Base-by-base conservation (phyloP, 176 grass and related monocot genomes). In the Melocanna baccifera region DNA sequence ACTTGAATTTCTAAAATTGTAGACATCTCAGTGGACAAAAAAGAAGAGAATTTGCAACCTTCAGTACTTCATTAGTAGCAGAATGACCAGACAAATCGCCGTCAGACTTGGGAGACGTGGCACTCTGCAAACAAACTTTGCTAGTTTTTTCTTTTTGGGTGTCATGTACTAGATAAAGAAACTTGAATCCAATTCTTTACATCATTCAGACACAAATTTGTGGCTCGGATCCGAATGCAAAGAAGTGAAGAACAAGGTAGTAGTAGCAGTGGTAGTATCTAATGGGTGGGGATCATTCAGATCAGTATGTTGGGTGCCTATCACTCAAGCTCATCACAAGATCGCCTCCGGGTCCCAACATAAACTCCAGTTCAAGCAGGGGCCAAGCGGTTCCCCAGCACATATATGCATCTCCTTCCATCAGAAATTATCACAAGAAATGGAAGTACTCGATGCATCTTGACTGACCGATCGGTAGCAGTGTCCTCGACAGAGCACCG, bases 371-470 rank as follows among this genome's bases (percentile, higher is more conserved):
- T 41, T 23, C 23, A 75, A 62, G 12, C 42, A 22, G 39, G 71
- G 18, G 63, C 77, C 70, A 69, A 58, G 18, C 8, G n/a, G 29
- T 4, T 46, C 14, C 72, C 22, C 10, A 75, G 56, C 34, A 71
- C 28, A 25, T 48, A 45, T 28, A 55, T 73, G 30, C 69, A 39
- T 85, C 47, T 43, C 37, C 37, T 86, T 67, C 37, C 37, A 29
- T 18, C 23, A 6, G 39, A 61, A 5, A 70, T 51, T 10, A 48
- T 90, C 84, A 90, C 89, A 91, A 80, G 80, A 91, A 91, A 41
- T 91, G 89, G 62, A 91, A 91, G 51, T 75, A 90, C 84, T 90
- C 89, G 32, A 90, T 90, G 89, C 84, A 87, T 75, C 84, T 87
- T 5, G 89, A 87, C 68, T 87, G 84, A 8, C 85, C 84, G 34